Base-by-base conservation (phyloP, 2,329 filamentous ascomycete species). In the Fusarium dlaminii region DNA sequence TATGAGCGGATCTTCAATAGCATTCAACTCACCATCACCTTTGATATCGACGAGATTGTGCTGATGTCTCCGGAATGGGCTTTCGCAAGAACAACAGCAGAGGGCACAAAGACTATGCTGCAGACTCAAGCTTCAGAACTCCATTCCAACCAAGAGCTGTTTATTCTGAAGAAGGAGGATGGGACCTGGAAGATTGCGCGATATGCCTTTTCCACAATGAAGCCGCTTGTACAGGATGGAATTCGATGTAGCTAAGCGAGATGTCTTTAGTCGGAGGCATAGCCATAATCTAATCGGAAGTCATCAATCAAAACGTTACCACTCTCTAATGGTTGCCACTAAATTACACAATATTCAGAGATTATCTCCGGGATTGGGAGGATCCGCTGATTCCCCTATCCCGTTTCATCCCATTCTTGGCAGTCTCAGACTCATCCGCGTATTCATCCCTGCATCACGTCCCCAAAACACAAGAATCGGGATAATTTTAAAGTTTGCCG, bases 391-490 rank as follows among this genome's bases (percentile, higher is more conserved):
- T 11, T 20, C 32, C 29, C 46, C 7, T 34, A 39, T 14, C n/a
- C 18, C 11, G 63, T 68, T 51, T 68, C 63, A 48, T 42, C 45
- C 45, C 8, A 29, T 54, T 32, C 24, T 62, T 54, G 30, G 39
- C 29, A 3, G 27, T 34, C 12, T 13, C 6, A 2, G 8, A 18
- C 6, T 15, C 8, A 40, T 45, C n/a, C n/a, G 14, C 27, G 14
- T 40, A 24, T 22, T 11, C 1, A 43, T n/a, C 40, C 39, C 32
- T 66, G 27, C 60, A n/a, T n/a, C 51, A 29, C 24, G 29, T 30
- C 14, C 45, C 27, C 14, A 36, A 66, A 39, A 27, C 14, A 10
- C 37, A 17, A 29, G 22, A n/a, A 43, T 9, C 3, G 39, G 8
- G 4, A 9, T n/a, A 9, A 14, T 17, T 45, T 17, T 27, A 15